Conservation (phyloP, 2,329 filamentous ascomycete genomes). For the Grosmannia clavigera region DNA sequence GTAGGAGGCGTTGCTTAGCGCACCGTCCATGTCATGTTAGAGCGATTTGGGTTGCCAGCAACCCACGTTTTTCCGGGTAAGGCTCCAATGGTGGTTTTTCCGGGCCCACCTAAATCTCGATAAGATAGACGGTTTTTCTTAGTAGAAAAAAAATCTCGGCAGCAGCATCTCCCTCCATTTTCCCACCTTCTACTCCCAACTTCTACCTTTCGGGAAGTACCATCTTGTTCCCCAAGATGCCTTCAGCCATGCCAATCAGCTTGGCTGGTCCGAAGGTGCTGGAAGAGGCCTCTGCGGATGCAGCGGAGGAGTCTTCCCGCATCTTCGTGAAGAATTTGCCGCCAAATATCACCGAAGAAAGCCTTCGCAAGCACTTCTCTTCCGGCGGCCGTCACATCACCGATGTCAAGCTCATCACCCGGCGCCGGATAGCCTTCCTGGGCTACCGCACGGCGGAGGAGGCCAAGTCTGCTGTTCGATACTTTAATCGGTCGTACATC, state of each 20-base stretch:
- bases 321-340: conserved; percentile 76
- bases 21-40: neutral
- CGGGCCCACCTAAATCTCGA: conserved; percentile 2
- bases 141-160: conserved; percentile 3
- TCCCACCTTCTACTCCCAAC: neutral
- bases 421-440: conserved; percentile 87
- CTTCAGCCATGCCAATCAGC: neutral
- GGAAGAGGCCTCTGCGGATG: neutral
- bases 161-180: neutral
- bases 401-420: conserved; percentile 81
- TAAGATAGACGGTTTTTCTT: conserved; percentile 12
- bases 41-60: neutral
- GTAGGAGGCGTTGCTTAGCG: neutral
- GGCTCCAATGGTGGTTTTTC: neutral
- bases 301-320: conserved; percentile 44
- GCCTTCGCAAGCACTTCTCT: conserved; percentile 82
- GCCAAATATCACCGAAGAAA: conserved; percentile 69
- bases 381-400: conserved; percentile 62
- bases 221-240: neutral
- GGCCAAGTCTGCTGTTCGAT: conserved; percentile 73
- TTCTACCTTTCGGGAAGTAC: neutral
- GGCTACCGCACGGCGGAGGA: conserved; percentile 78
- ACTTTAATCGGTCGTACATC: conserved; percentile 92
- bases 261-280: neutral
- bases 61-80: neutral